phyloP scores from a whole-genome alignment of 768 basidiomycete species.

The Leccinum imitatum region DNA sequence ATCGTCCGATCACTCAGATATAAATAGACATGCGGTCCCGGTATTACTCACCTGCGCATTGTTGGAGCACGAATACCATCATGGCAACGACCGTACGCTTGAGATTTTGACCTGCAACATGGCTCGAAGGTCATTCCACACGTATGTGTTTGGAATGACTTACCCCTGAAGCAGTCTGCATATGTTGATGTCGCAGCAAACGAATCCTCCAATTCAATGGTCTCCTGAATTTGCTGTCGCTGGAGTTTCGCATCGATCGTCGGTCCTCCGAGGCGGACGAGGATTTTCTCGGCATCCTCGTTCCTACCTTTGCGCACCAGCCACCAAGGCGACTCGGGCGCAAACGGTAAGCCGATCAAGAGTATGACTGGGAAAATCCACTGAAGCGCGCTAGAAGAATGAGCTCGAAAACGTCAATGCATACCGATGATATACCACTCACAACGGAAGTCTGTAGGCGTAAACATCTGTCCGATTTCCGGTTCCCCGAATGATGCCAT shows the following conservation, averaged over 20 bases:
- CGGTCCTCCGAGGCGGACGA: no score
- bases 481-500: constrained; percentile 25
- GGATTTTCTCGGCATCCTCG: no score
- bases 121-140: background rate
- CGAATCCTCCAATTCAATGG: no score
- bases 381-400: constrained; percentile 25
- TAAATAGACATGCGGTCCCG: background rate
- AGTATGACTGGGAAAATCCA: constrained; percentile 35
- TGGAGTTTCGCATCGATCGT: no score
- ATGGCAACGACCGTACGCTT: constrained; percentile 17
- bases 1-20: background rate
- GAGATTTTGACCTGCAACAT: constrained; percentile 19
- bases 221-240: no score
- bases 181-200: constrained; percentile 20
- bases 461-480: constrained; percentile 22
- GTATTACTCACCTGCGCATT: constrained; percentile 19
- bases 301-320: constrained; percentile 12
- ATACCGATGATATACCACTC: background rate
- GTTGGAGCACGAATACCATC: constrained; percentile 21
- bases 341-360: constrained; percentile 31
- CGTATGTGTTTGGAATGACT: background rate
- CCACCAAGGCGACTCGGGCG: constrained; percentile 36
- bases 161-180: constrained; percentile 33
- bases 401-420: background rate
- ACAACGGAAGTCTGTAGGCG: constrained; percentile 30